Conservation (phyloP, 768 basidiomycete genomes). For the Brasilioporus rufonigricans region DNA sequence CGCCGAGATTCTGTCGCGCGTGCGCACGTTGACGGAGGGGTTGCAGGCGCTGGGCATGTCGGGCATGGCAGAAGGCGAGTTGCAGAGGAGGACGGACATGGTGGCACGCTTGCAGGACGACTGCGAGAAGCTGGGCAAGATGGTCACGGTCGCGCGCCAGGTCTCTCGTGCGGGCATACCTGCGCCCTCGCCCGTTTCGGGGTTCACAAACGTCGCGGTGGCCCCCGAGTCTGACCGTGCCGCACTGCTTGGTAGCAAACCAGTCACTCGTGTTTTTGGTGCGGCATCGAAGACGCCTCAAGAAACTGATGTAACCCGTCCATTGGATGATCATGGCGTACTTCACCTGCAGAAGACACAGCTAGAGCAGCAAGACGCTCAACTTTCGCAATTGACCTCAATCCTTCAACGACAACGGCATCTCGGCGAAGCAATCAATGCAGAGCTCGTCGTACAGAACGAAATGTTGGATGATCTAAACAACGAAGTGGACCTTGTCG, state of each 20-base stretch:
- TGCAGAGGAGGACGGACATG: slow-evolving; percentile 86
- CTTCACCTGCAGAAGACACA: slow-evolving; percentile 76
- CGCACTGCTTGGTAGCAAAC: slow-evolving; percentile 57
- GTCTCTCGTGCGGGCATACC: slow-evolving; percentile 38
- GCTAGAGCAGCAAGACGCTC: slow-evolving; percentile 80
- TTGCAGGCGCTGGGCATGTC: slow-evolving; percentile 60
- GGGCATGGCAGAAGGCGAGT: slow-evolving; percentile 90
- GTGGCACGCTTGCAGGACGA: slow-evolving; percentile 87
- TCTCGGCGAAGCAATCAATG: slow-evolving; percentile 81
- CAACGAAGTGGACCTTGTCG: slow-evolving; percentile 72
- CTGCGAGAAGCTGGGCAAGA: slow-evolving; percentile 81
- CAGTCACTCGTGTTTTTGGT: slow-evolving; percentile 79
- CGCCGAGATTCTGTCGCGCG: slow-evolving; percentile 70
- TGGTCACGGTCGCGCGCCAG: slow-evolving; percentile 75
- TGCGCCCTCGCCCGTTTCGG: slow-evolving; percentile 27
- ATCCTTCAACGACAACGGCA: slow-evolving; percentile 83
- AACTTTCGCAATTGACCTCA: slow-evolving; percentile 76
- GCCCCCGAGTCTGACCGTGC: slow-evolving; percentile 60
- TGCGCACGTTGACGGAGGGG: slow-evolving; percentile 68
- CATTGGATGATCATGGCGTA: slow-evolving; percentile 81
- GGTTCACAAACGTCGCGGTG: slow-evolving; percentile 26
- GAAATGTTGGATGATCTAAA: slow-evolving; percentile 82
- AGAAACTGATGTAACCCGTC: slow-evolving; percentile 85
- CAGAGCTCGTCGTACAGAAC: slow-evolving; percentile 80
- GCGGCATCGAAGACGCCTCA: slow-evolving; percentile 49